These are phyloP conservation scores for Neltuma alba DNA, from an alignment of 306 rosid genomes.

Conservation along the genomic window DNA sequence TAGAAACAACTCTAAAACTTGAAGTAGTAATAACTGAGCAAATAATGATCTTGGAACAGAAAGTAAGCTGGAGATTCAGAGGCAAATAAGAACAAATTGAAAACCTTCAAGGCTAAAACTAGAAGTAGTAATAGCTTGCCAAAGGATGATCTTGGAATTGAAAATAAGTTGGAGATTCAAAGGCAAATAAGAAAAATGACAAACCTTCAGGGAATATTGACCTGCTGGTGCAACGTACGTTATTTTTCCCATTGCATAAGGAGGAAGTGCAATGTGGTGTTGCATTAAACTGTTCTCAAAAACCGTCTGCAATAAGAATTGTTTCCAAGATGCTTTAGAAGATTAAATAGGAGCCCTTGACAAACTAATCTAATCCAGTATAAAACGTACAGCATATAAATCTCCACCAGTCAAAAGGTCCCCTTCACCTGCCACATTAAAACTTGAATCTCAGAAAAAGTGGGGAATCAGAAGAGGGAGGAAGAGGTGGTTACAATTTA, in stretches of 20 bases:
- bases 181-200: background rate
- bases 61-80: background rate
- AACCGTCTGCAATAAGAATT: conserved; percentile 56
- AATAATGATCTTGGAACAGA: conserved; percentile 1
- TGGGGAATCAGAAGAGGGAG: too few relatives aligned
- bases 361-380: background rate
- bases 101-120: conserved; percentile 51
- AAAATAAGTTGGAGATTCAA: conserved; percentile 9
- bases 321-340: background rate
- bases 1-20: background rate
- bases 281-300: conserved; percentile 76
- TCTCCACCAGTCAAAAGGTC: conserved; percentile 76
- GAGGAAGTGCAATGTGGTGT: conserved; percentile 71
- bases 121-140: background rate
- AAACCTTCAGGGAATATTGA: conserved; percentile 74
- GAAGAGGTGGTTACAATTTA: background rate
- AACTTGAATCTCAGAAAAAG: conserved; percentile 9
- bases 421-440: conserved; percentile 64
- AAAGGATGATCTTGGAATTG: conserved; percentile 5
- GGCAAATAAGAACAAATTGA: background rate
- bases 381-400: conserved; percentile 69
- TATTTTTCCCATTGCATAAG: conserved; percentile 77
- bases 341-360: background rate
- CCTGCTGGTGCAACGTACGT: conserved; percentile 74
- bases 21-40: conserved; percentile 3